Base-by-base conservation (phyloP, 495 filamentous ascomycete genomes). In the Hypomontagnella monticulosa region DNA sequence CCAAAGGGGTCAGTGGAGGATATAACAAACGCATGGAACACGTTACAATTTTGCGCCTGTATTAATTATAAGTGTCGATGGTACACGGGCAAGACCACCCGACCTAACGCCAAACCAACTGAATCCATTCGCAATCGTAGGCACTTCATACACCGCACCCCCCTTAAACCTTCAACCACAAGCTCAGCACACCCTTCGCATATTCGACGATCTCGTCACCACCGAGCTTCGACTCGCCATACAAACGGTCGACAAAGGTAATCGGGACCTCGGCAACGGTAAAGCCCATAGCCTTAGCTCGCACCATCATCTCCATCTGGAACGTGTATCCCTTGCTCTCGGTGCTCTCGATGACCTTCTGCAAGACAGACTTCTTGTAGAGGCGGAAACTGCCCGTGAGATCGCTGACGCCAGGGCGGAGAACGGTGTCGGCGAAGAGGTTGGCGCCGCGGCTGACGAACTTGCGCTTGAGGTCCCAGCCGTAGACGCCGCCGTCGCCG, bases 161-260 rank as follows among this genome's bases (percentile, higher is more conserved):
- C 23, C 15, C 43, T 56, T 75, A 94, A 61, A 96, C 92, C 82
- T 90, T 93, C 73, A 93, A 71, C 94, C 94, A 98, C 58, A 98
- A 79, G 70, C 77, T 89, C 54, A 98, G 71, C 23, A 99, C 93
- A 5, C 95, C 95, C 85, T 96, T 97, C 36, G 91, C 87, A 78
- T 98, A 99, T 76, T 96, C 92, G n/a, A 96, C 92, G 78, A 99
- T 99, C 84, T 99, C 95, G 75, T 90, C 87, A 9, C 92, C 93
- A 5, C 94, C 93, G 23, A 97, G 78, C 83, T 99, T 99, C 72
- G 90, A 93, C 76, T 98, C 95, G 4, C 95, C 95, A 73, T 96
- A 97, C 34, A 99, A 79, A 38, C 95, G 87, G 76, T 99, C 95
- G 40, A 99, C 95, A 78, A 99, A 99, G 18, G 86, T 89, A 67